Evolutionary conservation across 2,329 filamentous ascomycete genomes (phyloP).

Genomic region (Scytalidium lignicola): DNA sequence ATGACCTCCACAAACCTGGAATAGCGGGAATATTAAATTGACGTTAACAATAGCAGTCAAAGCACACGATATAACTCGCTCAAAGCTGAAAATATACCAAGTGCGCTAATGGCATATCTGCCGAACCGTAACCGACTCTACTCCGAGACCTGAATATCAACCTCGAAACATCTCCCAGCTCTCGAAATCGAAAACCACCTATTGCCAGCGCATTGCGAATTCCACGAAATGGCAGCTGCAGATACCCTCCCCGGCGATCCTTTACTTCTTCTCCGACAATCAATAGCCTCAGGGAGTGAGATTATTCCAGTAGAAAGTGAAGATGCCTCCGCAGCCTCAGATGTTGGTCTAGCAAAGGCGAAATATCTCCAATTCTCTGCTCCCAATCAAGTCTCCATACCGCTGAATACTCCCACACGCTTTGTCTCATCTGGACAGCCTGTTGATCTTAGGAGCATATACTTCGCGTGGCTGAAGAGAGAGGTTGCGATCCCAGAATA

Average conservation of each 20-base stretch:
- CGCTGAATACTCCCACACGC: slow-evolving; percentile 71
- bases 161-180: background rate
- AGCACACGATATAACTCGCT: too few relatives aligned
- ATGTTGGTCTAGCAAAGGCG: slow-evolving; percentile 63
- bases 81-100: background rate
- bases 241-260: slow-evolving; percentile 59
- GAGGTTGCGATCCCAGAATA: slow-evolving; percentile 88
- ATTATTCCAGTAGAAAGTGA: slow-evolving; percentile 70
- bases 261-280: slow-evolving; percentile 76
- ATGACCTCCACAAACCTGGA: too few relatives aligned
- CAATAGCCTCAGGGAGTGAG: slow-evolving; percentile 65
- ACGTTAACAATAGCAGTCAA: too few relatives aligned
- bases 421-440: slow-evolving; percentile 73
- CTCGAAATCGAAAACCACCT: background rate
- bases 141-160: background rate
- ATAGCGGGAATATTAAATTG: too few relatives aligned
- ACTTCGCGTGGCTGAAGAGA: slow-evolving; percentile 93
- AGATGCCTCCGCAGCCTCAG: slow-evolving; percentile 55
- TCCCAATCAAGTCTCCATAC: slow-evolving; percentile 55
- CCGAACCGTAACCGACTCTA: background rate
- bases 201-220: background rate
- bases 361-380: slow-evolving; percentile 70
- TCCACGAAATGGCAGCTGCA: slow-evolving; percentile 47
- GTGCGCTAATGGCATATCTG: background rate
- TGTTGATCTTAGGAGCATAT: slow-evolving; percentile 88